A percentile compares a stretch with the other conserved stretches of the same genome.
Conservation (phyloP, 2,329 filamentous ascomycete genomes). For the Lachnellula arida region DNA sequence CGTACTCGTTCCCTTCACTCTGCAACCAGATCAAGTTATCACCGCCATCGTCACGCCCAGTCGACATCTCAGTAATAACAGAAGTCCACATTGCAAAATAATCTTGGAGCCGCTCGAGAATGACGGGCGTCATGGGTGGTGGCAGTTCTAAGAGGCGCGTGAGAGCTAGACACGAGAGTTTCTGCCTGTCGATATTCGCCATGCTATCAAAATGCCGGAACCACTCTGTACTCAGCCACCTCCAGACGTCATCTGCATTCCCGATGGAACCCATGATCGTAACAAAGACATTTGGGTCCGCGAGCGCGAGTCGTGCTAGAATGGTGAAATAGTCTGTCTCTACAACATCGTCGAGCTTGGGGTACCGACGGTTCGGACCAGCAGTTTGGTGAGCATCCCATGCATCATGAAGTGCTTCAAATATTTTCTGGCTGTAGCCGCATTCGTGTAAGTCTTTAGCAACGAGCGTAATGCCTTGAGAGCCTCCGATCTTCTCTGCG, state of each 20-base stretch:
- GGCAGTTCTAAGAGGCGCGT: constrained; percentile 66
- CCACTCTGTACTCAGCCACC: constrained; percentile 59
- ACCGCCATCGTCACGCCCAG: constrained; percentile 47
- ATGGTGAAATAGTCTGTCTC: constrained; percentile 84
- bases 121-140: constrained; percentile 47
- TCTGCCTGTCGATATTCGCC: constrained; percentile 60
- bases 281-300: constrained; percentile 66
- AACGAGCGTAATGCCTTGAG: constrained; percentile 56
- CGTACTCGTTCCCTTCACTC: constrained; percentile 45
- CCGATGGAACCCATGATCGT: constrained; percentile 45
- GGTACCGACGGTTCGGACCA: constrained; percentile 68
- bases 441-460: constrained; percentile 60
- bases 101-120: constrained; percentile 61
- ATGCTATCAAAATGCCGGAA: constrained; percentile 66
- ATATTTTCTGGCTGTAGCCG: constrained; percentile 57
- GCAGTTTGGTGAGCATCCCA: constrained; percentile 75
- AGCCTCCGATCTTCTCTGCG: constrained; percentile 57
- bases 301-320: constrained; percentile 71
- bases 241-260: constrained; percentile 48
- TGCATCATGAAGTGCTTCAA: constrained; percentile 62
- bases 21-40: constrained; percentile 49
- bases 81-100: constrained; percentile 73
- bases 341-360: constrained; percentile 67
- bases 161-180: constrained; percentile 68
- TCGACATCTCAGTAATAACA: constrained; percentile 61